Evolutionary conservation across 2,329 filamentous ascomycete species (phyloP).

Genomic region (Apiospora kogelbergensis): DNA sequence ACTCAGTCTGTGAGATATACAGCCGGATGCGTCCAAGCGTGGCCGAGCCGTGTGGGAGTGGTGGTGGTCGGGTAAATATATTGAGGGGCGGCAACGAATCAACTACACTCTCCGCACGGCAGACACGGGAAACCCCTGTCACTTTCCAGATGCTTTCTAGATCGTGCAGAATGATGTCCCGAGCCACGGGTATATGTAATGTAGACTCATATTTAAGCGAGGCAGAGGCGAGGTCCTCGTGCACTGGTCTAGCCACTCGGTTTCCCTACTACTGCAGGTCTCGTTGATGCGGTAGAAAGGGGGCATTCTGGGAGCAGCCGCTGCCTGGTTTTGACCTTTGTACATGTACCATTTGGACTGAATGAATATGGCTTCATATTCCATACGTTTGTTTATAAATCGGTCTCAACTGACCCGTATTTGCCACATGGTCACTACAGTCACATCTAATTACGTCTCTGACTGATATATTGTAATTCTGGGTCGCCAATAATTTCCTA

Average conservation of each 20-base stretch:
- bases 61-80: neutral
- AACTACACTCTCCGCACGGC: neutral
- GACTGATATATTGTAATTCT: too few relatives aligned
- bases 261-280: neutral
- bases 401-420: too few relatives aligned
- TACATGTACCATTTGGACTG: neutral
- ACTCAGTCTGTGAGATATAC: neutral
- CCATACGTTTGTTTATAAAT: too few relatives aligned
- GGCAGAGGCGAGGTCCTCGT: neutral
- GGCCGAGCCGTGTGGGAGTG: neutral
- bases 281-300: too few relatives aligned
- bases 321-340: neutral
- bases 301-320: neutral
- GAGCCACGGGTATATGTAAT: neutral
- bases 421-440: too few relatives aligned
- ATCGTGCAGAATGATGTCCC: neutral
- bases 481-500: too few relatives aligned
- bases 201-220: neutral
- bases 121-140: neutral
- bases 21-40: neutral
- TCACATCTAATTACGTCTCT: too few relatives aligned
- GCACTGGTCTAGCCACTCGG: neutral
- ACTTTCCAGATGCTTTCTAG: neutral
- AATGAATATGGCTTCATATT: too few relatives aligned
- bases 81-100: neutral